Evolutionary conservation across 495 filamentous ascomycete genomes (phyloP).

Genomic region (Annulohypoxylon stygium): DNA sequence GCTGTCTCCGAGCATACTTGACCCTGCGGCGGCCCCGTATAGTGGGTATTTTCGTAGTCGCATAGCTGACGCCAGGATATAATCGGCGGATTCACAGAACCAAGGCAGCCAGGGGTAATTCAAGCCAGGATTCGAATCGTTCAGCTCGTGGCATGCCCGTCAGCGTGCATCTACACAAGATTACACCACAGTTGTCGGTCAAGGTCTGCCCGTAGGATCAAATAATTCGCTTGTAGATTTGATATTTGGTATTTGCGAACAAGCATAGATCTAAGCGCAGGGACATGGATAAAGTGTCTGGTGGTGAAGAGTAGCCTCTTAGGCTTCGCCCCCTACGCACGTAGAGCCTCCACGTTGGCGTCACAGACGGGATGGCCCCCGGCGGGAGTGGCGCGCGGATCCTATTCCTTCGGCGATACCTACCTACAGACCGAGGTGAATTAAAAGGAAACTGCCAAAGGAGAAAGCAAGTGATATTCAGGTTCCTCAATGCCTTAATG

Average conservation of each 20-base stretch:
- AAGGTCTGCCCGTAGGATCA: conserved; percentile 11
- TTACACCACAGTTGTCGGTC: conserved; percentile 6
- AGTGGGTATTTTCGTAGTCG: conserved; percentile 20
- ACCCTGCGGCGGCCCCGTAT: conserved; percentile 18
- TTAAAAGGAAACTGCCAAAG: conserved; percentile 12
- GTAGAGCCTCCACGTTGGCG: conserved; percentile 28
- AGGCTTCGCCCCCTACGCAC: conserved; percentile 19
- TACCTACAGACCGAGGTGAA: conserved; percentile 19
- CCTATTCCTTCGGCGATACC: conserved; percentile 46
- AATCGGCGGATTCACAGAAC: conserved; percentile 3
- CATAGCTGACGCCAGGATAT: conserved; percentile 35
- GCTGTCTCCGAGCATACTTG: conserved; percentile 1
- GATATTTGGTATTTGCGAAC: conserved; percentile 1
- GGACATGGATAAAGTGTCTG: conserved; percentile 5
- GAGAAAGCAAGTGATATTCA: conserved; percentile 3
- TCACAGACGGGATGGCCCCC: conserved; percentile 35
- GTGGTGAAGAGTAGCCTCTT: background rate
- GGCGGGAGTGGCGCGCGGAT: conserved; percentile 46
- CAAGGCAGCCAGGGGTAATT: conserved; percentile 29
- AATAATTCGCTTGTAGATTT: background rate
- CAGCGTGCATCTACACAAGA: conserved; percentile 18
- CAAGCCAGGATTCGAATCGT: conserved; percentile 26
- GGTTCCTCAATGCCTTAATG: conserved; percentile 14
- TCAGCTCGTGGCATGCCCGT: conserved; percentile 31
- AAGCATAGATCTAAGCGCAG: conserved; percentile 23